Evolutionary conservation across 2,329 filamentous ascomycete genomes (phyloP).

Genomic region (Arthrobotrys sinensis): DNA sequence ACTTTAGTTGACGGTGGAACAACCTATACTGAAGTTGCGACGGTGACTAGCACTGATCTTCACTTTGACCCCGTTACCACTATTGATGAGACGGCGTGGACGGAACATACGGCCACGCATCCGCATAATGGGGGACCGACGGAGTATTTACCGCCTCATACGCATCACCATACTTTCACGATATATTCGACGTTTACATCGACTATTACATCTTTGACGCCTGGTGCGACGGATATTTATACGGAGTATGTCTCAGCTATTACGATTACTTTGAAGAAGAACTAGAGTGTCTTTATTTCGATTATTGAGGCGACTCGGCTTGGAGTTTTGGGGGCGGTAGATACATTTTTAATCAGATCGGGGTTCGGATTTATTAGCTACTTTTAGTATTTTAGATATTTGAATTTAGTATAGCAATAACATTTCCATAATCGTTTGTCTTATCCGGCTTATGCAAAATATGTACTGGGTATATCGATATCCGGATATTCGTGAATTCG

Average conservation of each 20-base stretch:
- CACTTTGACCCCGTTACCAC: slow-evolving; percentile 43
- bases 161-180: slow-evolving; percentile 52
- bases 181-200: slow-evolving; percentile 23
- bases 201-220: slow-evolving; percentile 7
- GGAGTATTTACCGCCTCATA: slow-evolving; percentile 37
- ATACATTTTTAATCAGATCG: too few species aligned
- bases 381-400: too few species aligned
- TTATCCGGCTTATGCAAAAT: too few species aligned
- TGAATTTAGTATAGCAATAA: too few species aligned
- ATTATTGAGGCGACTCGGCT: too few species aligned
- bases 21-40: slow-evolving; percentile 19
- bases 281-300: not conserved
- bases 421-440: too few species aligned
- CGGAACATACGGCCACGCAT: slow-evolving; percentile 27
- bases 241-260: slow-evolving; percentile 41
- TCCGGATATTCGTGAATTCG: too few species aligned
- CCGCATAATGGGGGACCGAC: slow-evolving; percentile 31
- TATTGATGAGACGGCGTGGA: slow-evolving; percentile 26
- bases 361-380: too few species aligned
- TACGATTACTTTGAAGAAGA: slow-evolving; percentile 29
- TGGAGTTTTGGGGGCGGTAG: too few species aligned
- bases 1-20: slow-evolving; percentile 12
- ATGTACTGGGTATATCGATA: too few species aligned
- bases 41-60: slow-evolving; percentile 24
- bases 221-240: not conserved